phyloP scores from a whole-genome alignment of 2,329 filamentous ascomycete species.

The Fusarium floridanum region DNA sequence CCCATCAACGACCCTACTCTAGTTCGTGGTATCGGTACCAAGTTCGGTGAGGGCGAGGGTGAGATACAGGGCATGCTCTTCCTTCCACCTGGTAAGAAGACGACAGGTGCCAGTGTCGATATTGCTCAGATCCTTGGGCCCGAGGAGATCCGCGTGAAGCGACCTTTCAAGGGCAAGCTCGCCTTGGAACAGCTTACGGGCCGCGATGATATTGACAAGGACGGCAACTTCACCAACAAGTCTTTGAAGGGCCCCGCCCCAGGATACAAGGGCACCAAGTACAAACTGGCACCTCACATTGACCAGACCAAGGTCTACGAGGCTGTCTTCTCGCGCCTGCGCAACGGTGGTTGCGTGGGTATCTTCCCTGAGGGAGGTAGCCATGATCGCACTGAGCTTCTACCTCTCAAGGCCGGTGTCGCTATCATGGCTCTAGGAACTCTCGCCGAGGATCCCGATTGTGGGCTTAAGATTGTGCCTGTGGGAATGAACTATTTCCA shows the following conservation, averaged over 20 bases:
- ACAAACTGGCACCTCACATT: slow-evolving; percentile 91
- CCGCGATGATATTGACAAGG: slow-evolving; percentile 76
- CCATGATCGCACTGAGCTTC: slow-evolving; percentile 90
- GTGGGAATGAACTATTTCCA: slow-evolving; percentile 99
- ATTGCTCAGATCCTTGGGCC: slow-evolving; percentile 84
- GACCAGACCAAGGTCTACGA: slow-evolving; percentile 95
- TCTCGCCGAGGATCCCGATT: slow-evolving; percentile 85
- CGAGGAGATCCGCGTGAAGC: slow-evolving; percentile 87
- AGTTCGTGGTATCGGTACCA: slow-evolving; percentile 81
- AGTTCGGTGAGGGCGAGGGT: slow-evolving; percentile 80
- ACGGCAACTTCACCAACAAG: slow-evolving; percentile 72
- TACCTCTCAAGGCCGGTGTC: slow-evolving; percentile 95
- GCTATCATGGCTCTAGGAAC: slow-evolving; percentile 98
- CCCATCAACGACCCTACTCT: slow-evolving; percentile 86
- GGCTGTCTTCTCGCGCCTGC: slow-evolving; percentile 87
- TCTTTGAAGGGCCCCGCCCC: slow-evolving; percentile 66
- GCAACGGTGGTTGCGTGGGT: slow-evolving; percentile 87
- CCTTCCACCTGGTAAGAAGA: slow-evolving; percentile 84
- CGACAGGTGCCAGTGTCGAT: slow-evolving; percentile 82
- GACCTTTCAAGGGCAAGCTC: slow-evolving; percentile 83
- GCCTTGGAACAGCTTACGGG: slow-evolving; percentile 86
- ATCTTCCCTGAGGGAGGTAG: slow-evolving; percentile 98
- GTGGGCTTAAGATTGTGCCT: slow-evolving; percentile 92
- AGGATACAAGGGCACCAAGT: slow-evolving; percentile 82
- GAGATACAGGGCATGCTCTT: slow-evolving; percentile 87